Conservation (phyloP, 495 filamentous ascomycete genomes). For the Podospora bellae-mahoneyi region DNA sequence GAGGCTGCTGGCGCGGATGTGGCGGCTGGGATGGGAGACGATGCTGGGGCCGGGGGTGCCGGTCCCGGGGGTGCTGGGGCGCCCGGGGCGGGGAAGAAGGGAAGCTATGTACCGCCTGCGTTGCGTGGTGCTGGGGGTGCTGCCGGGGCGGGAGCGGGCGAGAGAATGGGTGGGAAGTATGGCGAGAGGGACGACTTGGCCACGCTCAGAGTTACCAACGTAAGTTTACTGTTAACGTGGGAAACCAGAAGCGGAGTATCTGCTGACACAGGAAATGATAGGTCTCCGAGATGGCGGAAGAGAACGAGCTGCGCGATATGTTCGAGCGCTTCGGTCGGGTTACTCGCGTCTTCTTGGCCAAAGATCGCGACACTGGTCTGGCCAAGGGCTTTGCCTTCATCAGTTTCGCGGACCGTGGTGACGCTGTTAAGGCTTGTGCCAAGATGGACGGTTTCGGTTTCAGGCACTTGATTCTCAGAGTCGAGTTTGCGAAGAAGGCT, state of each 20-base stretch:
- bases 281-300: constrained; percentile 96
- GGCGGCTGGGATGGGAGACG: constrained; percentile 53
- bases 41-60: constrained; percentile 42
- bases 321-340: constrained; percentile 97
- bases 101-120: constrained; percentile 90
- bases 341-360: constrained; percentile 93
- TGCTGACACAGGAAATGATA: constrained; percentile 35
- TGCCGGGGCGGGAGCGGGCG: constrained; percentile 60
- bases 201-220: constrained; percentile 94
- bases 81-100: constrained; percentile 62
- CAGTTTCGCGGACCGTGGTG: constrained; percentile 82
- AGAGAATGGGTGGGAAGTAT: constrained; percentile 87
- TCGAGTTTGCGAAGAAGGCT: constrained; percentile 87
- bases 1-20: constrained; percentile 51
- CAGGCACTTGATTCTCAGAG: constrained; percentile 82
- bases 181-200: constrained; percentile 93
- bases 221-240: constrained; percentile 47
- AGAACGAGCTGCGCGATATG: constrained; percentile 89
- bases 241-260: background rate
- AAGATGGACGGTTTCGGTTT: constrained; percentile 98
- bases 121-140: constrained; percentile 66
- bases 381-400: constrained; percentile 99
- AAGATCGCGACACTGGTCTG: constrained; percentile 88
- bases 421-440: constrained; percentile 87
- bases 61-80: constrained; percentile 25